A percentile compares a stretch with the other conserved stretches of the same genome.
phyloP scores from a whole-genome alignment of 2,329 filamentous ascomycete genomes.

The Harringtonia lauricola region DNA sequence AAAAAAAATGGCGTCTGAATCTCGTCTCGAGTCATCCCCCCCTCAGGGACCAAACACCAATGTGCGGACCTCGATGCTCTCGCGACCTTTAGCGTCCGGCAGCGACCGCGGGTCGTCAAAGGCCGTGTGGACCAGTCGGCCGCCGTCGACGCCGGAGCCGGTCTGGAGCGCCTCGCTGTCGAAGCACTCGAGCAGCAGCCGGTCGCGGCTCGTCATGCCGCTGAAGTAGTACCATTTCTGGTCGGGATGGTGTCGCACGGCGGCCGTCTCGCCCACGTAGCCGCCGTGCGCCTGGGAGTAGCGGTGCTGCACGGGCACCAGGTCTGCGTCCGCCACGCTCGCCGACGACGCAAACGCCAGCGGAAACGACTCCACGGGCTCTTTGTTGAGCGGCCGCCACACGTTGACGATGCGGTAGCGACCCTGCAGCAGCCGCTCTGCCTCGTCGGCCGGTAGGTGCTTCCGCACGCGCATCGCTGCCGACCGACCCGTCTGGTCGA shows the following conservation, averaged over 20 bases:
- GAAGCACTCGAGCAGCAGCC: conserved; percentile 69
- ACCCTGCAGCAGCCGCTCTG: conserved; percentile 50
- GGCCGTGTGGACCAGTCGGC: conserved; percentile 60
- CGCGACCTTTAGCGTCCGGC: conserved; percentile 56
- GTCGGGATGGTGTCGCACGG: conserved; percentile 45
- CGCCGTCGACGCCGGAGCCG: conserved; percentile 37
- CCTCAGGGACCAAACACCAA: conserved; percentile 62
- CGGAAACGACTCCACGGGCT: conserved; percentile 54
- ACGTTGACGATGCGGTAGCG: conserved; percentile 82
- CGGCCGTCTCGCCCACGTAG: conserved; percentile 64
- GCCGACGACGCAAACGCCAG: conserved; percentile 58
- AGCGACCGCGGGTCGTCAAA: conserved; percentile 68
- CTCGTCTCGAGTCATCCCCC: not conserved
- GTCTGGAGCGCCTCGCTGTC: conserved; percentile 50
- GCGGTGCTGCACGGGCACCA: conserved; percentile 62
- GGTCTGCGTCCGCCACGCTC: conserved; percentile 48
- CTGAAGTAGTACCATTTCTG: conserved; percentile 75
- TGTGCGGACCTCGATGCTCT: conserved; percentile 84
- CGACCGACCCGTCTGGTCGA: conserved; percentile 67
- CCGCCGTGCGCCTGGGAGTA: conserved; percentile 42
- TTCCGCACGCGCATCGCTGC: conserved; percentile 55
- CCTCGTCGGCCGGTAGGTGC: conserved; percentile 55
- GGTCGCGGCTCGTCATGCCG: conserved; percentile 63
- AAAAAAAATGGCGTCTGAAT: too few species aligned
- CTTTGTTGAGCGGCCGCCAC: conserved; percentile 56